Conservation (phyloP, 768 basidiomycete genomes). For the Sarcodon aspratus region DNA sequence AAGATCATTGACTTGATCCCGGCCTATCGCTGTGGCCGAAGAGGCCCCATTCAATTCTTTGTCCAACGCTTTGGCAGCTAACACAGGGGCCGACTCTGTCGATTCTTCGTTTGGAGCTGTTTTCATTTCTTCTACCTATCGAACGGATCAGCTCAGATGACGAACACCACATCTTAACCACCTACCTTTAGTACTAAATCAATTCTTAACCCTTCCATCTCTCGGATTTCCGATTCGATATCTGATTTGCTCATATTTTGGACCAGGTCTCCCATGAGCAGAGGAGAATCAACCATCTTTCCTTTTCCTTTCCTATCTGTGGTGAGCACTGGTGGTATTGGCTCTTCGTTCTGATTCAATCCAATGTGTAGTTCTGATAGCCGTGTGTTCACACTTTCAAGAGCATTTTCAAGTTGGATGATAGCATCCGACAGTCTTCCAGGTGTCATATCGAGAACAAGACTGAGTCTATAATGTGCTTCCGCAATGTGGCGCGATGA, state of each 20-base stretch:
- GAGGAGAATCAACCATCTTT: slow-evolving; percentile 34
- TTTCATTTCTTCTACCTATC: slow-evolving; percentile 87
- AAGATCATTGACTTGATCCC: slow-evolving; percentile 59
- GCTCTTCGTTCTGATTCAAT: neutral
- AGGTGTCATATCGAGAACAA: slow-evolving; percentile 85
- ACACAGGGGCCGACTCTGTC: slow-evolving; percentile 48
- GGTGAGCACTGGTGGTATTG: slow-evolving; percentile 6
- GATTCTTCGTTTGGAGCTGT: slow-evolving; percentile 55
- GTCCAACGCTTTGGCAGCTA: slow-evolving; percentile 63
- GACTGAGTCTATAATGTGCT: slow-evolving; percentile 89
- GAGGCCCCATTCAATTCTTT: slow-evolving; percentile 46
- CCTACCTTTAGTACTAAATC: slow-evolving; percentile 75
- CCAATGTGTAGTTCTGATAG: slow-evolving; percentile 45
- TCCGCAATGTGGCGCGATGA: slow-evolving; percentile 92
- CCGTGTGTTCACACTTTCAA: slow-evolving; percentile 66
- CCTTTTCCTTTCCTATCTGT: slow-evolving; percentile 59
- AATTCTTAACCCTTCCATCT: slow-evolving; percentile 60
- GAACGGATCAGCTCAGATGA: neutral
- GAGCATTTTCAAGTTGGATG: slow-evolving; percentile 65
- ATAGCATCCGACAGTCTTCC: slow-evolving; percentile 79
- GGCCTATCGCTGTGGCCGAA: slow-evolving; percentile 17
- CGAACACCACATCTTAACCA: neutral
- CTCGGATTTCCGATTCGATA: slow-evolving; percentile 70
- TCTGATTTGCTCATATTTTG: slow-evolving; percentile 62
- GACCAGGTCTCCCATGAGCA: slow-evolving; percentile 43